A percentile compares a stretch with the other conserved stretches of the same genome.
phyloP scores from a whole-genome alignment of 257 asterid genomes.

The Apocynum venetum region DNA sequence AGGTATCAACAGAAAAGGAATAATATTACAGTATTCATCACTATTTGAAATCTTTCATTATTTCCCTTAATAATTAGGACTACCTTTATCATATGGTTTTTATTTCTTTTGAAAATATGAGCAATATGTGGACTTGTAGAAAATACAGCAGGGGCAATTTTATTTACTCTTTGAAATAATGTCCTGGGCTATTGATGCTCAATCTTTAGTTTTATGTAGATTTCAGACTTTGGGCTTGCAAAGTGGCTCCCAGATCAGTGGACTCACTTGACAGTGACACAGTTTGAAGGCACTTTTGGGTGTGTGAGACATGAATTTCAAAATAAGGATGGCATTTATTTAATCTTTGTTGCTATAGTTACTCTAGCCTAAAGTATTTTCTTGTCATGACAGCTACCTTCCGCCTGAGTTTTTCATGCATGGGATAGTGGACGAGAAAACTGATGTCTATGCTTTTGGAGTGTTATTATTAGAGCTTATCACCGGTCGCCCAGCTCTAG shows the following conservation, averaged over 20 bases:
- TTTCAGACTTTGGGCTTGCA: slow-evolving; percentile 94
- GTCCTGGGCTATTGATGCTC: slow-evolving; percentile 16
- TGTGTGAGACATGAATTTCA: slow-evolving; percentile 18
- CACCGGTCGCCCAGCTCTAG: slow-evolving; percentile 91
- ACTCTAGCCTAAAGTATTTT: neutral
- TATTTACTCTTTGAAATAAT: neutral
- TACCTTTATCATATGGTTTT: neutral
- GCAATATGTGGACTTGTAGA: neutral
- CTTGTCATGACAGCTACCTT: slow-evolving; percentile 58
- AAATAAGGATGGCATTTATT: neutral
- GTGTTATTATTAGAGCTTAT: slow-evolving; percentile 74
- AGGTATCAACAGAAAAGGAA: slow-evolving; percentile 34
- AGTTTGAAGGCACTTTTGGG: slow-evolving; percentile 98
- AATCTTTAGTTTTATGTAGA: slow-evolving; percentile 43
- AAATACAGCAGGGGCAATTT: neutral
- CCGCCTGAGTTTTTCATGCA: slow-evolving; percentile 98
- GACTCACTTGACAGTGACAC: slow-evolving; percentile 82
- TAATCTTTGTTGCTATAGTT: neutral
- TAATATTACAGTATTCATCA: neutral
- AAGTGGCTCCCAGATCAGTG: slow-evolving; percentile 99
- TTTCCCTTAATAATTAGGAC: neutral
- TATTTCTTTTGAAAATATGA: neutral
- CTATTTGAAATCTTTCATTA: neutral
- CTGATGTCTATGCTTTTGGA: slow-evolving; percentile 92
- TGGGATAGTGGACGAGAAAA: slow-evolving; percentile 89